Conservation (phyloP, 202 grass and related monocot genomes). For the Hordeum pubiflorum region DNA sequence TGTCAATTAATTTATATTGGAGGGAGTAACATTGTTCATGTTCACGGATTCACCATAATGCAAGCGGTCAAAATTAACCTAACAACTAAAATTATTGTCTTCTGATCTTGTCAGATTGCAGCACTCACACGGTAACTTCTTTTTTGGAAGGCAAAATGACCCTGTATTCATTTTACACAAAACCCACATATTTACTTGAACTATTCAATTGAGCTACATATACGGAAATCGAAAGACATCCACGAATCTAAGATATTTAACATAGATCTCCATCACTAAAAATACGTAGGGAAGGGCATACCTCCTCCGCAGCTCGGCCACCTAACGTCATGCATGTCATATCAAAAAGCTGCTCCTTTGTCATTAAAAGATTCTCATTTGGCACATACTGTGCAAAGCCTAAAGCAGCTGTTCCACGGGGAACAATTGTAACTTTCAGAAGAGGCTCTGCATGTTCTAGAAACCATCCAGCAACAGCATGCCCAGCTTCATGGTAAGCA, state of each 20-base stretch:
- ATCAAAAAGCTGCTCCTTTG: constrained; percentile 89
- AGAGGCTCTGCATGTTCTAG: constrained; percentile 87
- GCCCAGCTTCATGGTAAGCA: constrained; percentile 80
- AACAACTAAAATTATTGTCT: neutral
- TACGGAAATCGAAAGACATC: neutral
- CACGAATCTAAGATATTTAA: constrained; percentile 26
- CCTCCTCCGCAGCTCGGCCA: constrained; percentile 88
- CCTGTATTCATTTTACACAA: neutral
- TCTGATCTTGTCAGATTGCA: neutral
- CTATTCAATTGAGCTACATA: neutral
- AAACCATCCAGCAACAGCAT: constrained; percentile 94
- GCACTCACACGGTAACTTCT: neutral
- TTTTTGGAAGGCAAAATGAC: neutral
- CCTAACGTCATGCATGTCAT: constrained; percentile 97
- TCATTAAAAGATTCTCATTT: constrained; percentile 88
- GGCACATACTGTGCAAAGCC: constrained; percentile 89
- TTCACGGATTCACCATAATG: neutral
- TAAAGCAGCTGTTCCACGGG: constrained; percentile 90
- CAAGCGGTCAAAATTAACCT: neutral
- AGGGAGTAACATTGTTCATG: neutral
- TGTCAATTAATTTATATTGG: no score
- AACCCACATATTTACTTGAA: neutral
- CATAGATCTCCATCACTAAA: constrained; percentile 12
- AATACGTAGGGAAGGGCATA: neutral
- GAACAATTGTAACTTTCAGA: constrained; percentile 94